A percentile compares a stretch with the other conserved stretches of the same genome.
phyloP scores from a whole-genome alignment of 306 rosid species.

The Fragaria iinumae region DNA sequence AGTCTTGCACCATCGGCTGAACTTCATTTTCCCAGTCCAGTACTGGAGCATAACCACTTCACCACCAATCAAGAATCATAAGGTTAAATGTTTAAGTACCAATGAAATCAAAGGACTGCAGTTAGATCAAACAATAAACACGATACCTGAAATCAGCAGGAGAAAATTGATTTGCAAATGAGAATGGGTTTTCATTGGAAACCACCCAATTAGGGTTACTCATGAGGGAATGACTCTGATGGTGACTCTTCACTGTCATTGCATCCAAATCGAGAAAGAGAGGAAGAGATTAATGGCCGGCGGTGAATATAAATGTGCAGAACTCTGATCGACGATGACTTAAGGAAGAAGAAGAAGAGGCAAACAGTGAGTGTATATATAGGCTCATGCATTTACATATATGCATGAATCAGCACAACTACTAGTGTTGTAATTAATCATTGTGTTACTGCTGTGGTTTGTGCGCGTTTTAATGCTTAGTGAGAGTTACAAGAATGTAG shows the following conservation, averaged over 20 bases:
- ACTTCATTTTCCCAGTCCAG: constrained; percentile 37
- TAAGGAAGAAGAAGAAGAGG: constrained; percentile 4
- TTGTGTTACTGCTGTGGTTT: not conserved
- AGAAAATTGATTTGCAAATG: constrained; percentile 18
- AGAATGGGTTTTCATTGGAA: constrained; percentile 35
- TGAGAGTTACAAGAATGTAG: constrained; percentile 17
- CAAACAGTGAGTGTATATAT: constrained; percentile 28
- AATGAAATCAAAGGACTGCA: not conserved
- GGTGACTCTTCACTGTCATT: not conserved
- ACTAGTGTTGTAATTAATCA: not conserved
- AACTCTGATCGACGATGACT: not conserved
- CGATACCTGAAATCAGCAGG: constrained; percentile 39
- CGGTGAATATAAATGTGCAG: not conserved
- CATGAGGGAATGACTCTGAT: constrained; percentile 18
- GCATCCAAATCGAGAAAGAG: not conserved
- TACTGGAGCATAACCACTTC: constrained; percentile 8
- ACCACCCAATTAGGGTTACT: constrained; percentile 7
- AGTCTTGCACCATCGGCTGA: constrained; percentile 24
- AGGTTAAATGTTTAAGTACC: not conserved
- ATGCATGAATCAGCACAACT: constrained; percentile 18
- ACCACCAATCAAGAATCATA: constrained; percentile 7
- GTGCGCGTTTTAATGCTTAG: not conserved
- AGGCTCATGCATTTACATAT: not conserved
- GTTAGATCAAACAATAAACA: not conserved
- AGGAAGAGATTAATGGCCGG: not conserved